Evolutionary conservation across 2,329 filamentous ascomycete species (phyloP), one percentile per base, ranked within the genome.

Genomic region (Zymoseptoria tritici): DNA sequence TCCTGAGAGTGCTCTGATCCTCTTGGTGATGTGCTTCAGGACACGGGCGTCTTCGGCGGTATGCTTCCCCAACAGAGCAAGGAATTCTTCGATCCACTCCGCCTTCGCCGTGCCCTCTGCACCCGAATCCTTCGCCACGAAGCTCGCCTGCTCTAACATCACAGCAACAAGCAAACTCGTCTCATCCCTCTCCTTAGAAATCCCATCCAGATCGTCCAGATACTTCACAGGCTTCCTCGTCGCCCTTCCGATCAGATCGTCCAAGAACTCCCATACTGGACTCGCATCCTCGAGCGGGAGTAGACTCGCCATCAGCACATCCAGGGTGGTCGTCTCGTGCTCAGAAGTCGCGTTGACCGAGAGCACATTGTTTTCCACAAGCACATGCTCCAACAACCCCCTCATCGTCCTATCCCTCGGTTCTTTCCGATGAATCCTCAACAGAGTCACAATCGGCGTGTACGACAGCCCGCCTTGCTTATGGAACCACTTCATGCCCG

Each of bases 401-500:
- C 69, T 59, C 9, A 67, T 61, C 13, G 75, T 61, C 75, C 78
- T 26, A 87, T 77, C 57, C 5, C 49, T 16, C 3, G 60, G 49
- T 9, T 70, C 66, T 49, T 66, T 78, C 3, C 79, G 77, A 42
- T 81, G 78, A 5, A 88, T 77, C 60, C 81, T 84, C 5, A 93
- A 73, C 21, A 93, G 79, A 0, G 85, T 85, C n/a, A 84, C 83
- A 63, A 91, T 90, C 0, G 89, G 88, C 3, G 88, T 90, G 49
- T 83, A 77, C 21, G 71, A 71, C n/a, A 88, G 77, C 0, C 80
- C 80, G 76, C 80, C 83, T 62, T 81, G 79, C 69, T 89, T 92
- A 63, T 88, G 82, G 78, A 94, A 97, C 93, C 93, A 97, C 63
- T 88, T 85, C 86, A 96, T 94, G 5, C 87, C 86, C 0, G 89